These are phyloP conservation scores for Eustoma russellianum DNA, from an alignment of 257 asterid genomes.

Conservation along the genomic window DNA sequence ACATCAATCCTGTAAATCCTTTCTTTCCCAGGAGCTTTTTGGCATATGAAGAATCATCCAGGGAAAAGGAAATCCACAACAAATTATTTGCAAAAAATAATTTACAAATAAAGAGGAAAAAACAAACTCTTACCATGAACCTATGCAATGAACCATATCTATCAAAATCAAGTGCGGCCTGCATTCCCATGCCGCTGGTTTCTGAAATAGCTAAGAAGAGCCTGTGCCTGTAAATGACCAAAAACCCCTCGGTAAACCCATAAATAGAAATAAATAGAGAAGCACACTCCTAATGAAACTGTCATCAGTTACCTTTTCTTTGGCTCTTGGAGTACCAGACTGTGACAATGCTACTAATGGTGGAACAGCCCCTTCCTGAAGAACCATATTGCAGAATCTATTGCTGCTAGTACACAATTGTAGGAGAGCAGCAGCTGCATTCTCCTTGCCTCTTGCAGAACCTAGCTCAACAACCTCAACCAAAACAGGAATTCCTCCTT, in stretches of 20 bases:
- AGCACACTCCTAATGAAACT: too few relatives aligned
- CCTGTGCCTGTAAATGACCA: slow-evolving; percentile 55
- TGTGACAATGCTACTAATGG: slow-evolving; percentile 71
- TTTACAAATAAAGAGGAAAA: slow-evolving; percentile 7
- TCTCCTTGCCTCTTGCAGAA: slow-evolving; percentile 78
- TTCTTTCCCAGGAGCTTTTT: background rate
- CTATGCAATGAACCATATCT: slow-evolving; percentile 4
- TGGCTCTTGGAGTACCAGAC: slow-evolving; percentile 81
- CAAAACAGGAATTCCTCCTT: slow-evolving; percentile 66
- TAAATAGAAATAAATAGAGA: background rate
- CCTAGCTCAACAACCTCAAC: slow-evolving; percentile 92
- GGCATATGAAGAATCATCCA: slow-evolving; percentile 2
- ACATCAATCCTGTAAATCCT: slow-evolving; percentile 2
- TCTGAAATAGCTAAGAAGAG: slow-evolving; percentile 63
- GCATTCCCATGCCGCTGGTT: slow-evolving; percentile 71
- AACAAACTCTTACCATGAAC: slow-evolving; percentile 14
- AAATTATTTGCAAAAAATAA: slow-evolving; percentile 16
- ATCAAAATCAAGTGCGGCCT: slow-evolving; percentile 45
- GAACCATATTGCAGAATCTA: slow-evolving; percentile 61
- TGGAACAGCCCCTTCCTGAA: slow-evolving; percentile 83
- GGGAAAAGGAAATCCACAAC: slow-evolving; percentile 4
- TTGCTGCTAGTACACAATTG: slow-evolving; percentile 69
- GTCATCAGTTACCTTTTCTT: slow-evolving; percentile 49
- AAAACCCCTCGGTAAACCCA: background rate
- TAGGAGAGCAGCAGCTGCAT: slow-evolving; percentile 88